Evolutionary conservation across 2,329 filamentous ascomycete species (phyloP).

Genomic region (Dissoconium aciculare): DNA sequence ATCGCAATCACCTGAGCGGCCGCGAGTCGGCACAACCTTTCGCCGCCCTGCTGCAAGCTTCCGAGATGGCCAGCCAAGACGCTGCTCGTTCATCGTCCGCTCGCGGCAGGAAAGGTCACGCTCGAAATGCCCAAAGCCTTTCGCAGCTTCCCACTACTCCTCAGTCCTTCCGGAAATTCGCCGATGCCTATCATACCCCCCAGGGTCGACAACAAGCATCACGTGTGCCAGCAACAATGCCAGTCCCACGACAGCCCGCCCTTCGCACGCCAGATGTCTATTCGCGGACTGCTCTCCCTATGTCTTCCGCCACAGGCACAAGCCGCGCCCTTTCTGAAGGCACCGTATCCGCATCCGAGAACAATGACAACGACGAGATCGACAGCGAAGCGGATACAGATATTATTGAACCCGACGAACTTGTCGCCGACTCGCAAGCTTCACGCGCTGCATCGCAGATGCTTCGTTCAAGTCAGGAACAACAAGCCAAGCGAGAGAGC

Average conservation of each 20-base stretch:
- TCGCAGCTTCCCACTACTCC: conserved; percentile 75
- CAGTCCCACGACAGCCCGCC: conserved; percentile 33
- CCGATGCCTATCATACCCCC: conserved; percentile 32
- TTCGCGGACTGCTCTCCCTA: conserved; percentile 12
- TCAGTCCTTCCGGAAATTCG: conserved; percentile 34
- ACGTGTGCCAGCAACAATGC: conserved; percentile 32
- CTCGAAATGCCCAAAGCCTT: conserved; percentile 63
- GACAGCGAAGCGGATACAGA: conserved; percentile 41
- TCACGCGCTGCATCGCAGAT: conserved; percentile 61
- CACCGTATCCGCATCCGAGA: conserved; percentile 60
- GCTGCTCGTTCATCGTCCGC: conserved; percentile 26
- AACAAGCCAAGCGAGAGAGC: conserved; percentile 22
- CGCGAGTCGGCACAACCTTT: conserved; percentile 36
- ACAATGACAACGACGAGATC: conserved; percentile 39
- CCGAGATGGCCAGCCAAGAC: conserved; percentile 64
- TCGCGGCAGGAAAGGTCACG: conserved; percentile 50
- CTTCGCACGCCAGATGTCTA: conserved; percentile 26
- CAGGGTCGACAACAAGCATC: conserved; percentile 12
- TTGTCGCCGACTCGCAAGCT: conserved; percentile 58
- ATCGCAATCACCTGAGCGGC: conserved; percentile 35
- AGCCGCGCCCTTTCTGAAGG: conserved; percentile 31
- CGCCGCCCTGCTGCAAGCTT: conserved; percentile 58
- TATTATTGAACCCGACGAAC: conserved; percentile 45
- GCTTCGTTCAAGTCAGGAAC: conserved; percentile 32
- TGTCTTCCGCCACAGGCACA: conserved; percentile 6